Conservation (phyloP, 495 filamentous ascomycete genomes). For the Thermochaetoides thermophila region DNA sequence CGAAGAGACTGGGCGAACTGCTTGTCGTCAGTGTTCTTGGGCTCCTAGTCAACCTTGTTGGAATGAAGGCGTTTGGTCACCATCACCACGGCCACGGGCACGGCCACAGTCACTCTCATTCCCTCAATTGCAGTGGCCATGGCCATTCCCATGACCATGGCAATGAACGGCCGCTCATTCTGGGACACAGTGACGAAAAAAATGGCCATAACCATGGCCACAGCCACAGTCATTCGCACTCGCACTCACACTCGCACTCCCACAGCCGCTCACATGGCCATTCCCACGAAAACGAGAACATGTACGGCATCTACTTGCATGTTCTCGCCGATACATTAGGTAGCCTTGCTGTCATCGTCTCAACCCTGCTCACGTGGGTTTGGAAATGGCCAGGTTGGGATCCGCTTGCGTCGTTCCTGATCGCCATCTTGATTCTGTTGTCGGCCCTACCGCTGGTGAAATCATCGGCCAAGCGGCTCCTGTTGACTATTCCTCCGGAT, state of each 20-base stretch:
- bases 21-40: conserved; percentile 76
- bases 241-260: conserved; percentile 13
- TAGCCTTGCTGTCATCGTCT: conserved; percentile 86
- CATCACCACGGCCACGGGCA: conserved; percentile 52
- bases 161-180: conserved; percentile 36
- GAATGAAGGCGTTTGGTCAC: conserved; percentile 73
- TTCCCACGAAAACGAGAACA: conserved; percentile 71
- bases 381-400: conserved; percentile 90
- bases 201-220: conserved; percentile 50
- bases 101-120: conserved; percentile 13
- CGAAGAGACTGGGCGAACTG: conserved; percentile 72
- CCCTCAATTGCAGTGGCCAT: conserved; percentile 17
- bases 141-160: conserved; percentile 23
- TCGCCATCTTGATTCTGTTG: conserved; percentile 80
- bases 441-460: conserved; percentile 80
- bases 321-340: conserved; percentile 91
- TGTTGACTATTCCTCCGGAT: conserved; percentile 73
- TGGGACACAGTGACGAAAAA: too few species aligned
- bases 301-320: conserved; percentile 97
- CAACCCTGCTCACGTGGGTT: conserved; percentile 73
- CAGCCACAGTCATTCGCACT: conserved; percentile 21
- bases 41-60: conserved; percentile 78
- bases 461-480: conserved; percentile 62
- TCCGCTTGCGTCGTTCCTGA: conserved; percentile 83
- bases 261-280: conserved; percentile 26